A percentile compares a stretch with the other conserved stretches of the same genome.
Conservation (phyloP, 441 rosid species). For the Sinapis alba region DNA sequence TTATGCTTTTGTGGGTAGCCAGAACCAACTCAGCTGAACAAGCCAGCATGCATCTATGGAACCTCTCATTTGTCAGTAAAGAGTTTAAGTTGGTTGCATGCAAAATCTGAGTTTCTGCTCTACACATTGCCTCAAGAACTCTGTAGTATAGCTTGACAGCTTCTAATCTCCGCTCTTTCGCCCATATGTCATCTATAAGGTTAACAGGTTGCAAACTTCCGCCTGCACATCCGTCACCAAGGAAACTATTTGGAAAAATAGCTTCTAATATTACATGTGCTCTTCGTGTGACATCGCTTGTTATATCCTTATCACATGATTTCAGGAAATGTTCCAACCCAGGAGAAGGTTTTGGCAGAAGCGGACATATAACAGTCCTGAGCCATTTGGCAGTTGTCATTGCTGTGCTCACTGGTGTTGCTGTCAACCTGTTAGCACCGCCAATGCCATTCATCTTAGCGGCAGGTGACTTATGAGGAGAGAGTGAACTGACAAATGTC, state of each 20-base stretch:
- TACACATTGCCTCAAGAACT: constrained; percentile 96
- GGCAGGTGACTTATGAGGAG: constrained; percentile 77
- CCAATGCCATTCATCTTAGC: constrained; percentile 58
- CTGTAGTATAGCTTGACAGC: constrained; percentile 85
- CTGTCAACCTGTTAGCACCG: constrained; percentile 59
- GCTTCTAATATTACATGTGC: constrained; percentile 89
- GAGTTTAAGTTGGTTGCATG: constrained; percentile 85
- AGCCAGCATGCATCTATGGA: constrained; percentile 98
- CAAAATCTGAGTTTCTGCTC: constrained; percentile 82
- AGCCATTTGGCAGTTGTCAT: constrained; percentile 99
- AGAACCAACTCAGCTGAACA: constrained; percentile 97
- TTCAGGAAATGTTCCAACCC: constrained; percentile 75
- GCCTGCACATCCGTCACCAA: constrained; percentile 65
- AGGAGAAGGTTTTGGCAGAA: constrained; percentile 73
- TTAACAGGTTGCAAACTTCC: constrained; percentile 72
- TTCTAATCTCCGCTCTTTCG: constrained; percentile 87
- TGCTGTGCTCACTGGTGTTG: constrained; percentile 91
- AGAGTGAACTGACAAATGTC: constrained; percentile 73
- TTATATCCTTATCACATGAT: constrained; percentile 84
- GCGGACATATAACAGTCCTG: constrained; percentile 75
- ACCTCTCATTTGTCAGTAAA: constrained; percentile 93
- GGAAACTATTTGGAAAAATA: constrained; percentile 77
- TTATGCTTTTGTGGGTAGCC: constrained; percentile 89
- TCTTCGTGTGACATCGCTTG: constrained; percentile 75
- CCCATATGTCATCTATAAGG: constrained; percentile 94